Evolutionary conservation across 2,329 filamentous ascomycete genomes (phyloP), one percentile per base, ranked within the genome.

Genomic region (Thermothelomyces thermophilus): DNA sequence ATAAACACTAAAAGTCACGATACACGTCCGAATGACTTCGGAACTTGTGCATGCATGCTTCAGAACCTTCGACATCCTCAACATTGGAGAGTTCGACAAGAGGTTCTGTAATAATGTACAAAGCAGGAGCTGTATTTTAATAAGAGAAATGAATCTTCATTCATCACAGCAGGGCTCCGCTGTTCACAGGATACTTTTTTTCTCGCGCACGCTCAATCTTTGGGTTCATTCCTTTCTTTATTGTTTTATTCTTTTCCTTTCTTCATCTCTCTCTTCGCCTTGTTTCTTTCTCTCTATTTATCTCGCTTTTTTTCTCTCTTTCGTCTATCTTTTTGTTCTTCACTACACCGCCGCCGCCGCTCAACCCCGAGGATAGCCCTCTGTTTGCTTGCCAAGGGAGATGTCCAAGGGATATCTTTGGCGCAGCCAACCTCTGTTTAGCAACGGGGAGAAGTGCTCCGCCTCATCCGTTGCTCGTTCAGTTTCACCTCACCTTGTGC

Each of bases 91-190:
- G n/a, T n/a, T n/a, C n/a, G n/a, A n/a, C n/a, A n/a, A n/a, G n/a
- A n/a, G n/a, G n/a, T n/a, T 52, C 41, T 37, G 33, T 36, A 35
- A 44, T 49, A 52, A 50, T 55, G 50, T 52, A 52, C 33, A 42
- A 49, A 24, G 37, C 46, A 48, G 28, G 5, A 16, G 22, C 35
- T 31, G 22, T 17, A n/a, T 30, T 17, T 36, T 16, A 30, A 34
- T 11, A 46, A 17, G 24, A 14, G n/a, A 37, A 26, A 36, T 26
- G n/a, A n/a, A n/a, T 26, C 9, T 9, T 26, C 24, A 26, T 26
- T 9, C n/a, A n/a, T n/a, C n/a, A n/a, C n/a, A n/a, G n/a, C n/a
- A n/a, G n/a, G n/a, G n/a, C n/a, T n/a, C n/a, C n/a, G n/a, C n/a
- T n/a, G n/a, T n/a, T n/a, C n/a, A n/a, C n/a, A n/a, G n/a, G n/a